Base-by-base conservation (phyloP, 2,329 filamentous ascomycete species). In the Trichoderma arundinaceum region DNA sequence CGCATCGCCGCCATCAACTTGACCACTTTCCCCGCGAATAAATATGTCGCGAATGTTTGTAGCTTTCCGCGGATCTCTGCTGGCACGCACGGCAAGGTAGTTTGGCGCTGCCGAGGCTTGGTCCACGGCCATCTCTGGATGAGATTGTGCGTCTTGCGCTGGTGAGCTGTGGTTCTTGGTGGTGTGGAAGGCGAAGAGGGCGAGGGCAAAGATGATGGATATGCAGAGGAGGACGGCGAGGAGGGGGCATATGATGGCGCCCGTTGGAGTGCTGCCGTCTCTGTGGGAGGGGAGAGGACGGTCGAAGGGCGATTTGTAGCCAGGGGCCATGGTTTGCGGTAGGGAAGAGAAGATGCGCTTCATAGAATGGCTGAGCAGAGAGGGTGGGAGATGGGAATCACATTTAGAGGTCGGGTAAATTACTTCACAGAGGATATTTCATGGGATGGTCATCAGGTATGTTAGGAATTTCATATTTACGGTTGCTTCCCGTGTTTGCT, bases 401-500 rank as follows among this genome's bases (percentile, higher is more conserved):
- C 17, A 22, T 22, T 7, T 3, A 48, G n/a, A 12, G 19, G 15
- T 5, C 6, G 32, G 22, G 19, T 22, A 4, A 4, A 22, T 38
- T 44, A 19, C 8, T 28, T 17, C 15, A 52, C 4, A n/a, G 12
- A 38, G 38, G 39, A 28, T 15, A 41, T 38, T 3, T 28, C 33
- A 53, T 35, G 19, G 12, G 19, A n/a, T 44, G 32, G 17, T 13
- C 35, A 38, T 22, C 8, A 28, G 7, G 28, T 28, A 4, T 17
- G 51, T 8, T 5, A n/a, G 19, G 13, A 44, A 33, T n/a, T 19
- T 9, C 4, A 44, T 15, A 28, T n/a, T 60, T 28, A 15, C 33
- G 6, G n/a, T 17, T 51, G 35, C 57, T 39, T 39, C 15, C 46
- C 46, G 35, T 52, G 13, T 61, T 61, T 61, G 46, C 58, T 22